Evolutionary conservation across 495 filamentous ascomycete species (phyloP), one percentile per base, ranked within the genome.

Genomic region (Ramalina intermedia): DNA sequence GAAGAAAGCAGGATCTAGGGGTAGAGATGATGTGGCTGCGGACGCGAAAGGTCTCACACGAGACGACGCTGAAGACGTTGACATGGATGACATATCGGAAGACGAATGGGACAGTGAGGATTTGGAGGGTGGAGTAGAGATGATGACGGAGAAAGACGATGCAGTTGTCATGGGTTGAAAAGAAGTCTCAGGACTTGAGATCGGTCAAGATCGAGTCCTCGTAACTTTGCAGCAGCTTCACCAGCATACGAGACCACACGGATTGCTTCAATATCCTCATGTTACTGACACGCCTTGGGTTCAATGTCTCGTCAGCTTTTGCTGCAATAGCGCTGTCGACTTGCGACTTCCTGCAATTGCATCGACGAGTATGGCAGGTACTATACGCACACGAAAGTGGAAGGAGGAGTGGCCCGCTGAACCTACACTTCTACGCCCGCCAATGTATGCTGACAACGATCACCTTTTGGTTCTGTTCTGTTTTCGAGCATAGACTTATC

Each of bases 101-200:
- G 66, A 70, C 35, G 54, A 58, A 8, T 60, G 60, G 43, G 74
- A 80, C 55, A 71, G 75, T 42, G 78, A 74, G 69, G 72, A 77
- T 48, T 74, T 73, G 17, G 64, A 75, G 43, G 80, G 76, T 18
- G 74, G 78, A 24, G 74, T 79, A 18, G 69, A 68, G 27, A 53
- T 50, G 23, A 66, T 78, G 33, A 76, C 48, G 63, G 73, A 78
- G 35, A 33, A 69, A 73, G 13, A 67, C 66, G 12, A 67, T 66
- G 11, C 71, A 74, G 53, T 76, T 71, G 35, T 44, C 18, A 21
- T 40, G 27, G 50, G 17, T 26, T 47, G 38, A 37, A 33, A 13
- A 33, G 40, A 26, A 20, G 18, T 39, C 45, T 36, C 21, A 43
- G n/a, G 12, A 38, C 47, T 43, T 41, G 21, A 33, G 20, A 41